A percentile compares a stretch with the other conserved stretches of the same genome.
phyloP scores from a whole-genome alignment of 78 protist genomes.

The Emiliania huxleyi region DNA sequence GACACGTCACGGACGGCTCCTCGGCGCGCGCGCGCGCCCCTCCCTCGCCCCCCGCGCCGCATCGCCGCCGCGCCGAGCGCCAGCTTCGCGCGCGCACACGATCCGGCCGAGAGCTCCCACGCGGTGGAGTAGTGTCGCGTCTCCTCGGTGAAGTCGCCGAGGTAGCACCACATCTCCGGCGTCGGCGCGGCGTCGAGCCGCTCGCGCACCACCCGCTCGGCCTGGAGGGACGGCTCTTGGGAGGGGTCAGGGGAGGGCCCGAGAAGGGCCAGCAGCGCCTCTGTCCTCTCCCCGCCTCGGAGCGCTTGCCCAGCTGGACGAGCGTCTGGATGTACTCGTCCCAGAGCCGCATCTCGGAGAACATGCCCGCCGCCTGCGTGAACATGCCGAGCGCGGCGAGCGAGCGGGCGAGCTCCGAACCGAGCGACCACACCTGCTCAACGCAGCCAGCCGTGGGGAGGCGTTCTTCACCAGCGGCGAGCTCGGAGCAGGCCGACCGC shows the following conservation, averaged over 20 bases:
- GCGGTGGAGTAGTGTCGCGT: not conserved
- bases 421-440: not conserved
- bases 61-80: conserved; percentile 1
- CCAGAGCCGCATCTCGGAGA: not conserved
- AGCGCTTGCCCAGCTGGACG: not conserved
- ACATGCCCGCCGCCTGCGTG: not conserved
- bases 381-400: conserved; percentile 13
- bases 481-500: not conserved
- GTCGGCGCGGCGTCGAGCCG: not conserved
- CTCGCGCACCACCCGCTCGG: not conserved
- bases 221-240: no score
- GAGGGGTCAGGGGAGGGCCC: no score
- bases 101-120: not conserved
- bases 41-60: no score
- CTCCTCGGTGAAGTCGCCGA: not conserved
- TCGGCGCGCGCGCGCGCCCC: no score
- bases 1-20: no score
- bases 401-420: not conserved
- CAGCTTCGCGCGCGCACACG: conserved; percentile 1
- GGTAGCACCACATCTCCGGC: not conserved
- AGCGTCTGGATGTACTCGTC: not conserved
- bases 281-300: not conserved
- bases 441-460: no score
- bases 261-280: no score
- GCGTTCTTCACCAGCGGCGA: no score